phyloP scores from a whole-genome alignment of 495 filamentous ascomycete species.

The Emericellopsis terricola region DNA sequence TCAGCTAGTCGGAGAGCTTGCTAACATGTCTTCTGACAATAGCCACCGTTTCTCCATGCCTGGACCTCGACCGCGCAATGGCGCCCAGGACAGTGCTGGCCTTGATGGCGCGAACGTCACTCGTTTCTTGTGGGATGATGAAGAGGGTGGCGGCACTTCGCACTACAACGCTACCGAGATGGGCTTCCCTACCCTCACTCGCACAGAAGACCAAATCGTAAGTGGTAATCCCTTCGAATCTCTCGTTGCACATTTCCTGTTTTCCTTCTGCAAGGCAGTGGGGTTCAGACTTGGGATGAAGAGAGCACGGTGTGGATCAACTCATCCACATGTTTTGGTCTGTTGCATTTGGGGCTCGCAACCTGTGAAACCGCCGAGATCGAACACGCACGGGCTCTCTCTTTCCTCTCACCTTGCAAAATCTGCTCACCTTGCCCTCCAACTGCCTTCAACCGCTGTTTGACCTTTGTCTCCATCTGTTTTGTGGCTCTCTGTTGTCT shows the following conservation, averaged over 20 bases:
- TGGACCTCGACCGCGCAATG: constrained; percentile 45
- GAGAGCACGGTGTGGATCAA: too few relatives aligned
- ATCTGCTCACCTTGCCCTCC: too few relatives aligned
- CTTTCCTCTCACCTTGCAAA: too few relatives aligned
- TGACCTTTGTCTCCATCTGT: too few relatives aligned
- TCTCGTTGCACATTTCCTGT: constrained; percentile 7
- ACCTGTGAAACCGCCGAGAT: too few relatives aligned
- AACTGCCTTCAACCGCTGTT: too few relatives aligned
- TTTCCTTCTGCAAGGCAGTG: neutral
- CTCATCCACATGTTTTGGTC: too few relatives aligned
- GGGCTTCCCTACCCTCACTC: constrained; percentile 66
- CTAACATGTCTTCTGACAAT: neutral
- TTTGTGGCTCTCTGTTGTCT: constrained; percentile 6
- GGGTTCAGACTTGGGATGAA: too few relatives aligned
- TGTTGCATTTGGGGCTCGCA: too few relatives aligned
- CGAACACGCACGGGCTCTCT: too few relatives aligned
- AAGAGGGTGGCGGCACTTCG: constrained; percentile 45
- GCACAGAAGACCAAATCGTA: constrained; percentile 48
- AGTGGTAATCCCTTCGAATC: too few relatives aligned
- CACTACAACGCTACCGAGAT: constrained; percentile 61
- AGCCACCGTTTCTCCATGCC: constrained; percentile 87
- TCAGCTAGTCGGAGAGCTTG: too few relatives aligned
- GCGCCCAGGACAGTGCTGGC: constrained; percentile 32
- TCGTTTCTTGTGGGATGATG: constrained; percentile 69
- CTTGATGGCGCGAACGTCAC: constrained; percentile 62